These are phyloP conservation scores for Stephania japonica DNA, from an alignment of 164 flowering plant genomes.

Conservation along the genomic window DNA sequence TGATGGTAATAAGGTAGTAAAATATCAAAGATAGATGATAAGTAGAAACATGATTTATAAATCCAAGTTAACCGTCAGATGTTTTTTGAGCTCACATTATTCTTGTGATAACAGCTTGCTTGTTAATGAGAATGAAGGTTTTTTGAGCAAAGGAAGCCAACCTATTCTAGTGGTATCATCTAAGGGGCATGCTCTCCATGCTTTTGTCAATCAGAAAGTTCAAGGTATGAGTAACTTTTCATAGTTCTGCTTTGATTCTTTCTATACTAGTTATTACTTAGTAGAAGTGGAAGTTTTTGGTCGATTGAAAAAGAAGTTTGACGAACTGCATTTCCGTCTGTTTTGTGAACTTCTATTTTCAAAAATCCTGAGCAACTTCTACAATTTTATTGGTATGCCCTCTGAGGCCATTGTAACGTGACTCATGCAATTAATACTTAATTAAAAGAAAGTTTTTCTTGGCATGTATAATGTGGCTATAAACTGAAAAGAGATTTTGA, in stretches of 20 bases:
- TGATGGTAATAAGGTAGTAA: background rate
- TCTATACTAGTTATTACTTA: background rate
- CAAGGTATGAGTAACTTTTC: conserved; percentile 45
- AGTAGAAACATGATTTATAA: background rate
- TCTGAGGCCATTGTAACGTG: background rate
- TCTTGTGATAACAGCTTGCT: conserved; percentile 44
- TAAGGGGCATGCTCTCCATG: conserved; percentile 93
- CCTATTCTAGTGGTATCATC: conserved; percentile 71
- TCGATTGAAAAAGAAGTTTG: background rate
- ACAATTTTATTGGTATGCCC: background rate
- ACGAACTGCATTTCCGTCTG: background rate
- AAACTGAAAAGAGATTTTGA: no score
- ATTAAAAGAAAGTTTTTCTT: no score
- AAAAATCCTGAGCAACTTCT: background rate
- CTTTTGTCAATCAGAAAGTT: conserved; percentile 70
- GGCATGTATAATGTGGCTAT: no score
- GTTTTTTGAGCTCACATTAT: conserved; percentile 6
- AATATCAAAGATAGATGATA: background rate
- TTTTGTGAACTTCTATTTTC: background rate
- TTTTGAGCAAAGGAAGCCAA: conserved; percentile 43
- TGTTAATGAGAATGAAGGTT: conserved; percentile 55
- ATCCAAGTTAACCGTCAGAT: background rate
- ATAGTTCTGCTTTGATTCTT: background rate
- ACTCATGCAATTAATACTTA: no score
- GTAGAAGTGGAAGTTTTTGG: background rate